phyloP scores from a whole-genome alignment of 2,329 filamentous ascomycete species.

The Chaetomiaceae sp. region DNA sequence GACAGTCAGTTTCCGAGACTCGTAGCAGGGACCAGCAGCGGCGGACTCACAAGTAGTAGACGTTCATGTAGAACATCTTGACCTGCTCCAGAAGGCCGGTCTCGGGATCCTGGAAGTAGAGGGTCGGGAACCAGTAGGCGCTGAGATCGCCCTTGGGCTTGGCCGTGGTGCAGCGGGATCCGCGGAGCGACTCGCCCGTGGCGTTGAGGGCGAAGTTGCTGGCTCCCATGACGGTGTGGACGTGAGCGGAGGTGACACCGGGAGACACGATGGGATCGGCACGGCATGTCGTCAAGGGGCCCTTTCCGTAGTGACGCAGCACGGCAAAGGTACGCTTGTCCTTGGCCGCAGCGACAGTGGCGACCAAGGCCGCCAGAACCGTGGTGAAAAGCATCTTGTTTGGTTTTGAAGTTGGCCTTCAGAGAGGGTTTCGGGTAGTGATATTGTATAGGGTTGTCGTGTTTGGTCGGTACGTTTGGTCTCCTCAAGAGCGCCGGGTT shows the following conservation, averaged over 20 bases:
- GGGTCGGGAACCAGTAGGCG: conserved; percentile 71
- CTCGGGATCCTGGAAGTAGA: conserved; percentile 63
- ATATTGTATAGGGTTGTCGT: background rate
- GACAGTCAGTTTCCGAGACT: background rate
- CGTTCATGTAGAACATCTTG: conserved; percentile 66
- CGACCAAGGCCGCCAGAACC: conserved; percentile 33
- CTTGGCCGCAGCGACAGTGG: conserved; percentile 37
- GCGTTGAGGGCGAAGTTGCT: conserved; percentile 62
- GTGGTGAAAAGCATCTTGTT: conserved; percentile 24
- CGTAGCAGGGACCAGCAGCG: background rate
- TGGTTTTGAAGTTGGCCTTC: background rate
- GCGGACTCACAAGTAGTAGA: conserved; percentile 64
- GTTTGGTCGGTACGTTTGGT: background rate
- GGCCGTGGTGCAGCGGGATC: conserved; percentile 68
- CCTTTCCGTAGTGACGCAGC: conserved; percentile 64
- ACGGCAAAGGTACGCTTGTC: conserved; percentile 58
- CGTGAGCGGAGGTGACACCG: conserved; percentile 55
- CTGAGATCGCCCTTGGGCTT: conserved; percentile 63
- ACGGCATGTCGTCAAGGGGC: conserved; percentile 56
- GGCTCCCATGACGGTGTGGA: conserved; percentile 68
- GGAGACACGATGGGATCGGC: conserved; percentile 66
- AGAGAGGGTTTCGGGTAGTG: too few species aligned
- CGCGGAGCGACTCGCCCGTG: conserved; percentile 54
- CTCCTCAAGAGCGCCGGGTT: conserved; percentile 8
- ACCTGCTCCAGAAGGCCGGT: conserved; percentile 63